Evolutionary conservation across 306 rosid species (phyloP), one percentile per base, ranked within the genome.

Genomic region (Comarum palustre): DNA sequence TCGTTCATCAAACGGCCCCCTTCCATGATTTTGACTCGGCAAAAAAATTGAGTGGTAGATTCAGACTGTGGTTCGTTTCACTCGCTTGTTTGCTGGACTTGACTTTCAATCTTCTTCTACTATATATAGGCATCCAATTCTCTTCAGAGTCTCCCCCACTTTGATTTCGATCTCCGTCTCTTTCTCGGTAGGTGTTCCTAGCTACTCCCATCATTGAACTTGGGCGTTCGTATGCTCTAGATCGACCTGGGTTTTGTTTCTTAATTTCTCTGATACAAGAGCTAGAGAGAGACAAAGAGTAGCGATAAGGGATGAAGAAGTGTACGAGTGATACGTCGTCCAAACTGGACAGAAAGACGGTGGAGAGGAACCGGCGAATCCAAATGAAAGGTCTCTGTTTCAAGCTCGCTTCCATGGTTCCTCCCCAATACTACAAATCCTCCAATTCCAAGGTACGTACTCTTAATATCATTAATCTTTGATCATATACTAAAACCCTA

Each of bases 281-380:
- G 55, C 19, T 8, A 15, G 22, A 50, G 9, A n/a, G 27, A 22
- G 60, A 3, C 25, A 59, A 6, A 34, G 29, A 17, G 27, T 1
- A 0, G n/a, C 3, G 10, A 36, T 29, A 25, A 54, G 69, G 29
- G 69, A 84, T 82, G 89, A 83, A 63, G 74, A 77, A 66, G 32
- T 20, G 55, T 32, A 39, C 16, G 2, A 63, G 64, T 4, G 65
- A 69, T 2, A 54, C 86, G 1, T 64, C 87, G 0, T 29, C 79
- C 4, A 91, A 88, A 72, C 84, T 69, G 1, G 95, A 91, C 55
- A 82, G 97, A 15, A 91, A 88, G 78, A 86, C 81, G 20, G 71
- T 87, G 63, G 97, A 91, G 74, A 87, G 65, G 55, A 89, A 91
- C 78, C 80, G 97, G 46, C 87, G 95, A 84, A 81, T 81, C 69